Conservation (phyloP, 495 filamentous ascomycete genomes). For the Neurospora discreta region DNA sequence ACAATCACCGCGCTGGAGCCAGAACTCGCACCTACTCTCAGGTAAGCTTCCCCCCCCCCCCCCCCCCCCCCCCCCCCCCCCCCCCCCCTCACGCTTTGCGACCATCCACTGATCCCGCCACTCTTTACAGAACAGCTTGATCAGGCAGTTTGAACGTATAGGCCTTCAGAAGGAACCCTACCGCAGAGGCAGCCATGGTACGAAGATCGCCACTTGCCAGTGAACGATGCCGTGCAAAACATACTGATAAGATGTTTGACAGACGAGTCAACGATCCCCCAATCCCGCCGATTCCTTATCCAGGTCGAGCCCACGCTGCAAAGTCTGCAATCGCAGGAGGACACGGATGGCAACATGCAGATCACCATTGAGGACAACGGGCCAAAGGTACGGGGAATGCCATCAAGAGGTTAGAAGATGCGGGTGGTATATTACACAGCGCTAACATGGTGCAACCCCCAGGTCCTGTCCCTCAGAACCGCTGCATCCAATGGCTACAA, state of each 20-base stretch:
- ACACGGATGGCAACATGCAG: conserved; percentile 83
- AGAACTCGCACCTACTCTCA: conserved; percentile 38
- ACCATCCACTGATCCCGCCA: background rate
- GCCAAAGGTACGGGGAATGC: conserved; percentile 58
- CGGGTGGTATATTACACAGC: conserved; percentile 1
- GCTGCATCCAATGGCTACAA: conserved; percentile 78
- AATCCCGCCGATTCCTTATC: conserved; percentile 61
- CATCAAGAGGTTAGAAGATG: background rate
- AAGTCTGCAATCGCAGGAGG: conserved; percentile 64
- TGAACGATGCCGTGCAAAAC: background rate
- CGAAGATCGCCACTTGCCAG: background rate
- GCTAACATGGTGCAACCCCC: conserved; percentile 25
- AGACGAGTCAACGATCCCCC: conserved; percentile 36
- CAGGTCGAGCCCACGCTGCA: conserved; percentile 66
- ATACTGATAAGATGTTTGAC: background rate
- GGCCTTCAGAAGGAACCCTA: conserved; percentile 29
- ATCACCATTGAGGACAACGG: conserved; percentile 95
- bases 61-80: too few species aligned
- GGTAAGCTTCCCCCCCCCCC: too few species aligned
- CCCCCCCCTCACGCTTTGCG: conserved; percentile 1
- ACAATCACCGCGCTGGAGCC: conserved; percentile 25
- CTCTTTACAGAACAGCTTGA: conserved; percentile 29
- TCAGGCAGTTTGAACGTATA: conserved; percentile 33
- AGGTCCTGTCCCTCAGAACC: conserved; percentile 67
- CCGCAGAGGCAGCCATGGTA: conserved; percentile 40